A percentile compares a stretch with the other conserved stretches of the same genome.
phyloP scores from a whole-genome alignment of 306 rosid genomes.

The Betula pendula region DNA sequence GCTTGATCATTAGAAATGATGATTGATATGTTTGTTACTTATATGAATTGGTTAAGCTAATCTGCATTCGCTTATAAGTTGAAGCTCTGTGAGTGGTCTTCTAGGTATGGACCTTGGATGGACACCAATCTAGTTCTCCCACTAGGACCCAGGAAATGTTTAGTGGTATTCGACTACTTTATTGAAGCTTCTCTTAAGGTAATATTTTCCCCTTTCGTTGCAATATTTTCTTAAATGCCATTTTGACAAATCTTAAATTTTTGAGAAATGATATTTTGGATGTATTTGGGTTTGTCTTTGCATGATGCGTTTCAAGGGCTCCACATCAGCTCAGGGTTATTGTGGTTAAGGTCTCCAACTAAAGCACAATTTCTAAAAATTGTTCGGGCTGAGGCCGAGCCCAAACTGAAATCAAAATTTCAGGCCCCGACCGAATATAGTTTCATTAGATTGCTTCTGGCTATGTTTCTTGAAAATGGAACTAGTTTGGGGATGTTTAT shows the following conservation, averaged over 20 bases:
- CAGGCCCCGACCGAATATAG: not conserved
- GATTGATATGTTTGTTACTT: not conserved
- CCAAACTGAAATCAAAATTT: not conserved
- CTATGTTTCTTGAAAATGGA: too few relatives aligned
- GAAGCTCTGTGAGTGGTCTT: conserved; percentile 20
- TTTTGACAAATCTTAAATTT: not conserved
- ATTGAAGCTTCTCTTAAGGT: conserved; percentile 77
- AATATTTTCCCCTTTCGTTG: conserved; percentile 10
- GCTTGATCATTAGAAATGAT: conserved; percentile 11
- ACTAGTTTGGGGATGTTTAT: too few relatives aligned
- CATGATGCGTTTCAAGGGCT: not conserved
- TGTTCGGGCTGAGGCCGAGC: not conserved
- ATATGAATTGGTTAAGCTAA: conserved; percentile 20
- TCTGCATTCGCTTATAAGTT: conserved; percentile 8
- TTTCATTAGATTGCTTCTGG: not conserved
- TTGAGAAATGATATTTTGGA: not conserved
- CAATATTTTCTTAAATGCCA: not conserved
- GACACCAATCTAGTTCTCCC: conserved; percentile 94
- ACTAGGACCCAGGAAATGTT: conserved; percentile 74
- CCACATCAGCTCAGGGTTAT: not conserved
- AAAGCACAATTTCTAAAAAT: not conserved
- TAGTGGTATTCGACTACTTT: conserved; percentile 76
- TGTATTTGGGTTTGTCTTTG: not conserved
- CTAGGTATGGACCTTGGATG: conserved; percentile 98
- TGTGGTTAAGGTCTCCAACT: not conserved